Conservation (phyloP, 1,284 basidiomycete genomes). For the Ceratobasidium sp. region DNA sequence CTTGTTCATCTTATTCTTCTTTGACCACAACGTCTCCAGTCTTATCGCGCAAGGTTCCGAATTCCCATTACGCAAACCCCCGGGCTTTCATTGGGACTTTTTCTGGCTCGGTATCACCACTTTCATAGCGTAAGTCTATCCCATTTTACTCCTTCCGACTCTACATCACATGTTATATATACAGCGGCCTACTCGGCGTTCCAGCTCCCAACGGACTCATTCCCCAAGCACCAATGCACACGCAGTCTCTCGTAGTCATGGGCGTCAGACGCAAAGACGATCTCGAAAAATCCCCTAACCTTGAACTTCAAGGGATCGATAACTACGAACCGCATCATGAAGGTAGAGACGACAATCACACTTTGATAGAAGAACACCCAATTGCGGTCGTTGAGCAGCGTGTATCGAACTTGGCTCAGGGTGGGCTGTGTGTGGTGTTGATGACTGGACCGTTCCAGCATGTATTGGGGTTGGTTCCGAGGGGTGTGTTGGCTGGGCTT, state of each 20-base stretch:
- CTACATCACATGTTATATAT: neutral
- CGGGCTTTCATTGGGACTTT: constrained; percentile 71
- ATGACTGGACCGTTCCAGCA: constrained; percentile 87
- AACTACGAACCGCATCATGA: constrained; percentile 49
- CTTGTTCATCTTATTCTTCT: constrained; percentile 64
- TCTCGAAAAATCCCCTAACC: constrained; percentile 53
- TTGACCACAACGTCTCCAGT: constrained; percentile 85
- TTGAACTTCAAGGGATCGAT: constrained; percentile 34
- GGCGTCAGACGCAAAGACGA: constrained; percentile 65
- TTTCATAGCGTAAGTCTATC: constrained; percentile 72
- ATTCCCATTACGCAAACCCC: constrained; percentile 91
- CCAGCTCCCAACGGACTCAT: constrained; percentile 97
- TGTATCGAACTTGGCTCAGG: constrained; percentile 89
- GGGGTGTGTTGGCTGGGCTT: constrained; percentile 74
- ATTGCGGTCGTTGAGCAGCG: constrained; percentile 90
- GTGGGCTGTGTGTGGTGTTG: constrained; percentile 82
- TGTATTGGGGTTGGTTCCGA: constrained; percentile 81
- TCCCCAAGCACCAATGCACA: constrained; percentile 96
- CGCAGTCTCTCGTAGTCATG: constrained; percentile 86
- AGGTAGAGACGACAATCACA: constrained; percentile 44
- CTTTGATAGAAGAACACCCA: constrained; percentile 69
- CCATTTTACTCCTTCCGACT: too few species aligned
- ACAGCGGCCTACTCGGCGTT: constrained; percentile 83
- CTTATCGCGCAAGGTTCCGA: constrained; percentile 94
- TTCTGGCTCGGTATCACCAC: constrained; percentile 93